phyloP scores from a whole-genome alignment of 2,329 filamentous ascomycete species.

The Trichoderma hamatum region DNA sequence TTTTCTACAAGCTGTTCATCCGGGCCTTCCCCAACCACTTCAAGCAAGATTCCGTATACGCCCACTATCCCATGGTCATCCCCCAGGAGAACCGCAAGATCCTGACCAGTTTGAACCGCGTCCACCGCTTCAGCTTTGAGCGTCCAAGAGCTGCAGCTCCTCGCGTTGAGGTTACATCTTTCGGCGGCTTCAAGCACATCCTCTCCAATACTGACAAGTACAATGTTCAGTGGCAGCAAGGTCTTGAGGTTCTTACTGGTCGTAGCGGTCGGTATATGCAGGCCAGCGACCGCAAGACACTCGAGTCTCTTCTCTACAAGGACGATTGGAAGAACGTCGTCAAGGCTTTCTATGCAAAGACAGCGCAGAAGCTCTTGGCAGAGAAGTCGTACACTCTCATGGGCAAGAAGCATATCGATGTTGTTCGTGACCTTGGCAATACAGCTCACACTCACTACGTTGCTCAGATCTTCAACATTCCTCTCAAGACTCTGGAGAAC shows the following conservation, averaged over 20 bases:
- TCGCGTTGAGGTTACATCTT: constrained; percentile 61
- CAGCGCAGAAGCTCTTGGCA: constrained; percentile 62
- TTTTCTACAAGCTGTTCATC: constrained; percentile 83
- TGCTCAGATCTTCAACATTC: constrained; percentile 64
- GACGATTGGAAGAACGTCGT: constrained; percentile 65
- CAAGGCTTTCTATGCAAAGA: constrained; percentile 68
- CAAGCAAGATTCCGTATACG: constrained; percentile 76
- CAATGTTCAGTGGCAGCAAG: constrained; percentile 66
- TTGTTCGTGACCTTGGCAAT: constrained; percentile 71
- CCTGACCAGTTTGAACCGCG: constrained; percentile 67
- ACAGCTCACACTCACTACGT: constrained; percentile 67
- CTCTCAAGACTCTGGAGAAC: constrained; percentile 64
- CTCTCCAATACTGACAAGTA: constrained; percentile 64
- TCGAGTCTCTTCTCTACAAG: constrained; percentile 62
- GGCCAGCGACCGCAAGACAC: constrained; percentile 46
- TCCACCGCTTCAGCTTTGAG: constrained; percentile 69
- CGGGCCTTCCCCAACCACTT: constrained; percentile 82
- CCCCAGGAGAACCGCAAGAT: constrained; percentile 74
- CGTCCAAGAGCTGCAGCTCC: constrained; percentile 57
- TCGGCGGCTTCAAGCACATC: constrained; percentile 63
- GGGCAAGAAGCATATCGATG: constrained; percentile 64
- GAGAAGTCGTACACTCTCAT: constrained; percentile 66
- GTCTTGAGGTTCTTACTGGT: constrained; percentile 57
- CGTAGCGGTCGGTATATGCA: constrained; percentile 21
- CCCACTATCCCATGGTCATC: constrained; percentile 73